Evolutionary conservation across 495 filamentous ascomycete genomes (phyloP).

Genomic region (Daldinia concentrica): DNA sequence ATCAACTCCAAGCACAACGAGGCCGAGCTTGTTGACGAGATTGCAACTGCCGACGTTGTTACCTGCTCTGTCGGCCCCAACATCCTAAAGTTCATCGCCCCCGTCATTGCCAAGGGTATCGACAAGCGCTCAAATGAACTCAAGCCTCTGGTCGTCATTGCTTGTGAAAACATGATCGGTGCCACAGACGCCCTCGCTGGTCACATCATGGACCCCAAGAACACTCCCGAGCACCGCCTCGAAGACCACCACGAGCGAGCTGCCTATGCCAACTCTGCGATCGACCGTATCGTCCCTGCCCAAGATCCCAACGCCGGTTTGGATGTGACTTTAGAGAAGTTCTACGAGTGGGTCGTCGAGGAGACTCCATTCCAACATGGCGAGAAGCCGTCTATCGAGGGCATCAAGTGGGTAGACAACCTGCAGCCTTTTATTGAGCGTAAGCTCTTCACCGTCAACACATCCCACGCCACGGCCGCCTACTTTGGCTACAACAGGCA

Average conservation of each 20-base stretch:
- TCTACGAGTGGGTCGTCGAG: slow-evolving; percentile 98
- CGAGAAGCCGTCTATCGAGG: slow-evolving; percentile 74
- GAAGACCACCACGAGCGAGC: slow-evolving; percentile 70
- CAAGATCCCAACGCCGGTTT: slow-evolving; percentile 81
- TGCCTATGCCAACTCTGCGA: slow-evolving; percentile 93
- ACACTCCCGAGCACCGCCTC: slow-evolving; percentile 68
- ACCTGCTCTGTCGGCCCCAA: slow-evolving; percentile 97
- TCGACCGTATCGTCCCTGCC: slow-evolving; percentile 95
- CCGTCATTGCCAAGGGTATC: slow-evolving; percentile 91
- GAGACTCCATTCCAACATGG: slow-evolving; percentile 75
- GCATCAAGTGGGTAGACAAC: slow-evolving; percentile 91
- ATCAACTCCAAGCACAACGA: slow-evolving; percentile 92
- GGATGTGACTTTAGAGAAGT: slow-evolving; percentile 95
- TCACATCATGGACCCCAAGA: slow-evolving; percentile 77
- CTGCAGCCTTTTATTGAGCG: slow-evolving; percentile 96
- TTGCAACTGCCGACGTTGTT: slow-evolving; percentile 84
- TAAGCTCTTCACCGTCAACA: slow-evolving; percentile 99
- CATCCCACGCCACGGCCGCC: slow-evolving; percentile 93
- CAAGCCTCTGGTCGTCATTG: slow-evolving; percentile 87
- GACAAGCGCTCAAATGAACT: slow-evolving; percentile 71
- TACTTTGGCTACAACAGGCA: slow-evolving; percentile 89
- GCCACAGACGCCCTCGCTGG: slow-evolving; percentile 85
- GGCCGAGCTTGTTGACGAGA: slow-evolving; percentile 80
- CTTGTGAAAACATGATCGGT: slow-evolving; percentile 96
- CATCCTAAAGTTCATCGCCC: slow-evolving; percentile 94